These are phyloP conservation scores for Moesziomyces antarcticus DNA, from an alignment of 1,284 basidiomycete species.

Conservation along the genomic window DNA sequence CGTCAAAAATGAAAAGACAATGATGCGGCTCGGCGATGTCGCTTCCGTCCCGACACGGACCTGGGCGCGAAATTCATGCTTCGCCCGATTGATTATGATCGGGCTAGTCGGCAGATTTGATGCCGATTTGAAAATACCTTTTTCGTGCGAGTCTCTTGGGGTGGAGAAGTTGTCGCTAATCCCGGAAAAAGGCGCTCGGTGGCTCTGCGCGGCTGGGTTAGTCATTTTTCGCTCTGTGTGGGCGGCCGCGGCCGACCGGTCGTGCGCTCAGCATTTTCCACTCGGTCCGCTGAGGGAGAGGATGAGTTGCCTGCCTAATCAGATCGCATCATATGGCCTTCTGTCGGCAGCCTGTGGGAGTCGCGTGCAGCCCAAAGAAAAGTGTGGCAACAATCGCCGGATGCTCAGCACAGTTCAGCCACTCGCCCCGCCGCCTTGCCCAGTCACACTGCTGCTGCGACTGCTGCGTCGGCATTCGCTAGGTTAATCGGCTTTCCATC, in stretches of 20 bases:
- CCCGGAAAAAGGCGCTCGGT: not conserved
- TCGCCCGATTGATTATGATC: too few species aligned
- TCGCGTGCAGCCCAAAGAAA: not conserved
- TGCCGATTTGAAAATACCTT: too few species aligned
- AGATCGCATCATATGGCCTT: not conserved
- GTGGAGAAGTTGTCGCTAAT: not conserved
- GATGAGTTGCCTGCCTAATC: not conserved
- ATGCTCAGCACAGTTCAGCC: not conserved
- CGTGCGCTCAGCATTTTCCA: not conserved
- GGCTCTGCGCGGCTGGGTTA: not conserved
- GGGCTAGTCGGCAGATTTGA: too few species aligned
- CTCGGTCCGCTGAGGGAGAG: not conserved
- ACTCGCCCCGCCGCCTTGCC: not conserved
- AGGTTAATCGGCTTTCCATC: constrained; percentile 17
- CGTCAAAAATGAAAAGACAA: too few species aligned
- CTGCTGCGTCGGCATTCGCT: constrained; percentile 2
- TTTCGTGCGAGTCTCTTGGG: too few species aligned
- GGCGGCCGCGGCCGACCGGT: too few species aligned
- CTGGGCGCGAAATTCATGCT: too few species aligned
- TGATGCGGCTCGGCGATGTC: too few species aligned
- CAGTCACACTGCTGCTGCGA: not conserved
- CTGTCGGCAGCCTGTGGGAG: not conserved
- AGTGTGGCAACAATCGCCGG: not conserved
- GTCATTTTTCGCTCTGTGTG: not conserved
- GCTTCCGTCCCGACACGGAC: too few species aligned